These are phyloP conservation scores for Fomitopsis palustris DNA, from an alignment of 1,284 basidiomycete species.

Conservation along the genomic window DNA sequence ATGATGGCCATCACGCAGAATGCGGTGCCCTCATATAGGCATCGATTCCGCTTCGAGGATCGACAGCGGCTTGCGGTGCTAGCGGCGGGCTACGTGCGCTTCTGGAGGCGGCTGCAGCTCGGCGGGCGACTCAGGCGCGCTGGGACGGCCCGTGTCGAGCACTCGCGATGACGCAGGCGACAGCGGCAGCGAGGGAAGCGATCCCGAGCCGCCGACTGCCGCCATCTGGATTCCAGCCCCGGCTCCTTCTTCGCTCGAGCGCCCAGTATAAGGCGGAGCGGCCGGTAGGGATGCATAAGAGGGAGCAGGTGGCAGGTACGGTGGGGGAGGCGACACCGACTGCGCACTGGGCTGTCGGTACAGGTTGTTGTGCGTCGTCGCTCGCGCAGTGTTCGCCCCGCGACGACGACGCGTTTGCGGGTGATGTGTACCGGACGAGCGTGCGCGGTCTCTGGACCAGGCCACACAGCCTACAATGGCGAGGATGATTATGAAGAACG, in stretches of 20 bases:
- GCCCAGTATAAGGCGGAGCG: not conserved
- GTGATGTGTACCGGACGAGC: not conserved
- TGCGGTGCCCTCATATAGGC: not conserved
- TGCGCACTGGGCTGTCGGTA: not conserved
- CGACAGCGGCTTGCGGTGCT: not conserved
- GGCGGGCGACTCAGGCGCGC: not conserved
- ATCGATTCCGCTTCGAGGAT: not conserved
- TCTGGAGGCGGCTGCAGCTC: not conserved
- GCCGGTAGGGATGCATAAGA: not conserved
- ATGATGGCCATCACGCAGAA: not conserved
- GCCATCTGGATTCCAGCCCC: not conserved
- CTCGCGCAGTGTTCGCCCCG: not conserved
- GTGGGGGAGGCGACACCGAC: not conserved
- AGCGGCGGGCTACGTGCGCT: not conserved
- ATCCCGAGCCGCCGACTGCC: not conserved
- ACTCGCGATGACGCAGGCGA: not conserved
- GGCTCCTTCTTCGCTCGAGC: not conserved
- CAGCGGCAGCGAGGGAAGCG: not conserved
- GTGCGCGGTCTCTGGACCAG: not conserved
- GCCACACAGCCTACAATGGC: not conserved
- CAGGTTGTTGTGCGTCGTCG: not conserved
- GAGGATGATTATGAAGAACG: not conserved
- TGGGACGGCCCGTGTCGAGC: not conserved
- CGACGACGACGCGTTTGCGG: not conserved
- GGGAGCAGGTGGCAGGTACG: not conserved